phyloP scores from a whole-genome alignment of 257 asterid species.

The Ilex aquifolium region DNA sequence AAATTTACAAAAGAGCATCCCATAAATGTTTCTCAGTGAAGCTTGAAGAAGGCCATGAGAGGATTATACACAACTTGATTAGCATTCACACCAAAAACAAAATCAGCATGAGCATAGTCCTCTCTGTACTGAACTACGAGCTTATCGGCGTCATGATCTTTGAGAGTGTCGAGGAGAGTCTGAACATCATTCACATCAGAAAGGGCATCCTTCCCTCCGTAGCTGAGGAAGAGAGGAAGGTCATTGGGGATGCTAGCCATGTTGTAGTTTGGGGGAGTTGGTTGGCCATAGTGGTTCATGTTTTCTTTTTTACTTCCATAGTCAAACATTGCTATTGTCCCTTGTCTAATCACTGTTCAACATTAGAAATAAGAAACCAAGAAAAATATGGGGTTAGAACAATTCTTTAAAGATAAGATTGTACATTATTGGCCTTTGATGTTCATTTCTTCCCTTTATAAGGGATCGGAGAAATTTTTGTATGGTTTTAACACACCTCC shows the following conservation, averaged over 20 bases:
- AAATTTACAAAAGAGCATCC: background rate
- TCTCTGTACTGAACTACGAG: conserved; percentile 33
- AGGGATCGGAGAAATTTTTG: too few species aligned
- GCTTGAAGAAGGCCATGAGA: conserved; percentile 39
- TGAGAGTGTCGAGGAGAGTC: conserved; percentile 26
- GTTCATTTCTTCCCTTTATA: too few species aligned
- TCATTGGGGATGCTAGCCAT: conserved; percentile 37
- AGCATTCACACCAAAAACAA: conserved; percentile 41
- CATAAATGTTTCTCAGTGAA: background rate
- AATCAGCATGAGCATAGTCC: conserved; percentile 54
- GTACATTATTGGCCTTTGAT: too few species aligned
- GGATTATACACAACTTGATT: conserved; percentile 41
- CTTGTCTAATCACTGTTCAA: conserved; percentile 9
- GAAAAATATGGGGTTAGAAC: too few species aligned
- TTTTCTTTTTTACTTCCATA: conserved; percentile 34
- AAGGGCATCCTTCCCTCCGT: conserved; percentile 50
- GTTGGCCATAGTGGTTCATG: conserved; percentile 39
- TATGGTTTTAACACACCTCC: too few species aligned
- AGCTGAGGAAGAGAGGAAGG: conserved; percentile 43
- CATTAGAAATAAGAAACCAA: too few species aligned
- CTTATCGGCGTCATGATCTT: conserved; percentile 35
- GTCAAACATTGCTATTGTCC: conserved; percentile 39
- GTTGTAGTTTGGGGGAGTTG: conserved; percentile 48
- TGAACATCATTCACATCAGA: conserved; percentile 48
- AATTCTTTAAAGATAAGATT: too few species aligned